Base-by-base conservation (phyloP, 2,329 filamentous ascomycete species). In the Venturia nashicola region DNA sequence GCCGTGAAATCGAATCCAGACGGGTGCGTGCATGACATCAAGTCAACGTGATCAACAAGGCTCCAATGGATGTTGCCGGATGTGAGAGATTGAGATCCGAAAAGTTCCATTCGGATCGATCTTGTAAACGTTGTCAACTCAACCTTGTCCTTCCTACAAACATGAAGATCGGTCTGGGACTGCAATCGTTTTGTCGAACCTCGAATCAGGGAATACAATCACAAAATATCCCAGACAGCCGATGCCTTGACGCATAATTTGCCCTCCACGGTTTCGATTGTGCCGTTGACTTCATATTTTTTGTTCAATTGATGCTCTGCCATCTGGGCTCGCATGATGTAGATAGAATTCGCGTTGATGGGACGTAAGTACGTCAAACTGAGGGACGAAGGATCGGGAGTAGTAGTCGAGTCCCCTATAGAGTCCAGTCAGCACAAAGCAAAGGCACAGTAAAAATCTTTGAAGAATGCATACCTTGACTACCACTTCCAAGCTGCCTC, bases 321-420 rank as follows among this genome's bases (percentile, higher is more conserved):
- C 44, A 77, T 80, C 61, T 76, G 72, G 14, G 80, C 78, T 64
- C 80, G 77, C 7, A 91, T 75, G 40, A 87, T 77, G 73, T 89
- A 90, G 72, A 88, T 89, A 46, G 78, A 76, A 62, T 82, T 81
- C 46, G 83, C 81, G 43, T 79, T 73, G 8, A 85, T 84, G 0
- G 85, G 85, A 64, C 79, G 80, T 54, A 82, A 78, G 72, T 91
- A 92, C 62, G 80, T 79, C 60, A 91, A 71, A 51, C 73, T 76
- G 65, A 80, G 65, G 14, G 75, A 72, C 34, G 70, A 71, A 2
- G 77, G 76, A 51, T 75, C 74, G 12, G 62, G 62, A 34, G 43
- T 39, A 8, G 39, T 18, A 16, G 42, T 39, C 36, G 20, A 34
- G 16, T 62, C 42, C 16, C 60, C 51, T 57, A 36, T 8, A 51